A percentile compares a stretch with the other conserved stretches of the same genome.
Evolutionary conservation across 2,329 filamentous ascomycete genomes (phyloP).

Genomic region (Teratosphaeria pseudoeucalypti): DNA sequence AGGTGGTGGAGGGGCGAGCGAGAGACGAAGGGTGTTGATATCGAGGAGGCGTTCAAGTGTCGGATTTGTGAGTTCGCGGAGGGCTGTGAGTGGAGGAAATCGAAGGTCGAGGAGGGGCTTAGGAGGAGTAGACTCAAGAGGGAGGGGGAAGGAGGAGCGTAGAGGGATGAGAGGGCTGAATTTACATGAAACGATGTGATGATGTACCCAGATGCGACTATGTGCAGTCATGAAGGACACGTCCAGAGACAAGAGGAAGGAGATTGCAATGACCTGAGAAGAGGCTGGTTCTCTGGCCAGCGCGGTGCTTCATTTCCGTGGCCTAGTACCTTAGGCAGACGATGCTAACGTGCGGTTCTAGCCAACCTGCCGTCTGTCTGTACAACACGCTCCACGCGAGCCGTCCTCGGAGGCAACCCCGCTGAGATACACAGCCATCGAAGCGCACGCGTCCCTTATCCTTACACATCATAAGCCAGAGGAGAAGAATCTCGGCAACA

Average conservation of each 20-base stretch:
- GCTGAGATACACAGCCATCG: not conserved
- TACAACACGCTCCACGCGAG: not conserved
- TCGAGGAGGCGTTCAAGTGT: constrained; percentile 86
- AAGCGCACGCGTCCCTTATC: not conserved
- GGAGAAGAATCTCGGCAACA: too few species aligned
- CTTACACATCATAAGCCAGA: not conserved
- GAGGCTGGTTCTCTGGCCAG: too few species aligned
- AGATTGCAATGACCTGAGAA: too few species aligned
- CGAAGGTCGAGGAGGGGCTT: constrained; percentile 52
- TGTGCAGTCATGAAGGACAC: too few species aligned
- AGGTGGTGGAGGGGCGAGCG: constrained; percentile 80
- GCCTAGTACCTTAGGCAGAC: too few species aligned
- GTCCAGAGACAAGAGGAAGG: too few species aligned
- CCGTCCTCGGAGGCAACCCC: not conserved
- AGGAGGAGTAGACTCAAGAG: constrained; percentile 16
- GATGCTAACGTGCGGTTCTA: too few species aligned
- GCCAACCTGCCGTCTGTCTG: too few species aligned
- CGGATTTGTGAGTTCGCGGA: constrained; percentile 72
- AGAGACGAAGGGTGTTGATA: constrained; percentile 59
- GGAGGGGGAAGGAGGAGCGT: not conserved
- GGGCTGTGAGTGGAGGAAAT: constrained; percentile 65
- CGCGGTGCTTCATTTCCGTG: too few species aligned
- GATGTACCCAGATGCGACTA: too few species aligned
- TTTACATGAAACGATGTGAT: not conserved
- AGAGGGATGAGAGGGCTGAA: not conserved